Percentiles rank a stretch among this genome's conserved stretches.
phyloP scores from a whole-genome alignment of 345 rosid species.

The Psidium guajava region DNA sequence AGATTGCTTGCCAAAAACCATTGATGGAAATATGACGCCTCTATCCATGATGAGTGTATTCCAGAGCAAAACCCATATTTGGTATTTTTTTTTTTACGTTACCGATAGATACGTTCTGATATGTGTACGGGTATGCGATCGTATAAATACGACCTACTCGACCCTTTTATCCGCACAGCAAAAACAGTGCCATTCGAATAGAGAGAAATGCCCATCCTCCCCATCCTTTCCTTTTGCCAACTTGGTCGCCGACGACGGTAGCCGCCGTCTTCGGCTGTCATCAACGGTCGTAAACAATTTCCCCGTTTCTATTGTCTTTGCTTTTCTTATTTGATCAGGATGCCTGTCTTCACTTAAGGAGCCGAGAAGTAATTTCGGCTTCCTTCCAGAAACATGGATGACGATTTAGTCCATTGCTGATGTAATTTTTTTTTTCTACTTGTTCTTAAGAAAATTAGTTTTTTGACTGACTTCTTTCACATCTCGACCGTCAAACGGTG shows the following conservation, averaged over 20 bases:
- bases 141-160: not conserved
- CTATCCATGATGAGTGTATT: not conserved
- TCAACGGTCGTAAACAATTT: not conserved
- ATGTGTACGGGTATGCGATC: not conserved
- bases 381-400: not conserved
- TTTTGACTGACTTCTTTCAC: not conserved
- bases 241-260: not conserved
- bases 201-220: not conserved
- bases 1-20: not conserved
- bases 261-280: not conserved
- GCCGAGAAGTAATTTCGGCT: not conserved
- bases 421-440: not conserved
- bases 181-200: not conserved
- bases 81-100: not conserved
- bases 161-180: not conserved
- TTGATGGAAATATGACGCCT: slow-evolving; percentile 20
- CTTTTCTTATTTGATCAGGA: not conserved
- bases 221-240: not conserved
- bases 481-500: not conserved
- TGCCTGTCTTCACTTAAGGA: not conserved
- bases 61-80: not conserved
- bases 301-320: not conserved
- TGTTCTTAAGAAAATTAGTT: not conserved
- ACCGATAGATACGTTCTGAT: not conserved
- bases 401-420: not conserved